Percentiles rank a stretch among this genome's conserved stretches.
Conservation (phyloP, 108 stramenopile genomes). For the Cyclotella distinguenda region DNA sequence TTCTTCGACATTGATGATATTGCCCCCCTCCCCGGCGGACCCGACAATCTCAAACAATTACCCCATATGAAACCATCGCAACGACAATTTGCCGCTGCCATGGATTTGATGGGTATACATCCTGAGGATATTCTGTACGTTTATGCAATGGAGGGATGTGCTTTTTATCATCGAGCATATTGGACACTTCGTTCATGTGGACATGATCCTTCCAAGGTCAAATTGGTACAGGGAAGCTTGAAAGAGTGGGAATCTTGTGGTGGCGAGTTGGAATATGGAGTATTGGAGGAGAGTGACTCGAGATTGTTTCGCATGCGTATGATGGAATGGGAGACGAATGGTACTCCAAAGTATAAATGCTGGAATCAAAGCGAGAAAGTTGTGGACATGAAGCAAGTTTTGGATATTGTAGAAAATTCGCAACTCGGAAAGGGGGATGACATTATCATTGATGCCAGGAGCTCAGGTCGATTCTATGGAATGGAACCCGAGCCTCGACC, state of each 20-base stretch:
- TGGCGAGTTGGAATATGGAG: conserved; percentile 46
- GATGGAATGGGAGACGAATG: conserved; percentile 18
- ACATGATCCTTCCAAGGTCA: conserved; percentile 38
- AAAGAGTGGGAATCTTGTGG: conserved; percentile 62
- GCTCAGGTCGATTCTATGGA: conserved; percentile 37
- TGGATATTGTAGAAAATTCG: conserved; percentile 27
- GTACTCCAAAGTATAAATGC: conserved; percentile 20
- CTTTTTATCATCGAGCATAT: conserved; percentile 66
- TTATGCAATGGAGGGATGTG: conserved; percentile 53
- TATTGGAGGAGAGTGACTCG: conserved; percentile 15
- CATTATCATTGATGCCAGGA: conserved; percentile 62
- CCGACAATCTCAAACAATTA: conserved; percentile 34
- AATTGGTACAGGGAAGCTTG: conserved; percentile 62
- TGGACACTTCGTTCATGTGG: conserved; percentile 55
- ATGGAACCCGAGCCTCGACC: conserved; percentile 50
- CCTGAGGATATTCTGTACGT: conserved; percentile 48
- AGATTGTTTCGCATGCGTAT: conserved; percentile 37
- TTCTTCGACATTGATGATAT: conserved; percentile 77
- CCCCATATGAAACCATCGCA: conserved; percentile 42
- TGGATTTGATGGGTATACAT: conserved; percentile 52
- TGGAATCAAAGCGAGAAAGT: conserved; percentile 12
- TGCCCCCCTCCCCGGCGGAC: conserved; percentile 32
- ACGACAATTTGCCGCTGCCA: conserved; percentile 43
- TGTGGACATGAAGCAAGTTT: conserved; percentile 46
- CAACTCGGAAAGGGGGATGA: conserved; percentile 9